Conservation (phyloP, 164 flowering plant genomes). For the Magnolia sinica region DNA sequence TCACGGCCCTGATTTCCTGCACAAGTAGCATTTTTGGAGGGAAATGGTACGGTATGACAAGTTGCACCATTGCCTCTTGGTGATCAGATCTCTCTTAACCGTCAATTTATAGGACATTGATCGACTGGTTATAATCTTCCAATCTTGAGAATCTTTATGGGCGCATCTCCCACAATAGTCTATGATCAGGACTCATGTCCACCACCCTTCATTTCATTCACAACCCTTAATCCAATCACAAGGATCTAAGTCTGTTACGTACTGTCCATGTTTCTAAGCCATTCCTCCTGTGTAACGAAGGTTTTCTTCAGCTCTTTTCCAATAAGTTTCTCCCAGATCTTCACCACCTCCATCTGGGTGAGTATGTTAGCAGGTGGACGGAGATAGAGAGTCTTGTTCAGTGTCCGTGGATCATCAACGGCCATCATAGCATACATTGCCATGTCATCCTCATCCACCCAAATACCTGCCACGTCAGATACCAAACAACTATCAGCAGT, state of each 20-base stretch:
- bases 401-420: slow-evolving; percentile 9
- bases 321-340: slow-evolving; percentile 13
- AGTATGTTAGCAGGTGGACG: slow-evolving; percentile 21
- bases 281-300: background rate
- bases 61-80: too few species aligned
- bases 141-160: background rate
- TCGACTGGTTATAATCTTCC: too few species aligned
- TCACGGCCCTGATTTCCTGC: too few species aligned
- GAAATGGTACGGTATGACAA: too few species aligned
- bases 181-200: background rate
- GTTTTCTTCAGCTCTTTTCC: slow-evolving; percentile 14
- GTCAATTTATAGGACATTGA: too few species aligned
- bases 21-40: too few species aligned
- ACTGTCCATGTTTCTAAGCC: slow-evolving; percentile 4
- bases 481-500: background rate
- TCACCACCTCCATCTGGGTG: slow-evolving; percentile 16
- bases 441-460: slow-evolving; percentile 16
- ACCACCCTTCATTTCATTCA: background rate
- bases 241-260: background rate
- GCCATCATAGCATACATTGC: background rate
- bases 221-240: background rate
- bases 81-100: too few species aligned
- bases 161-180: background rate
- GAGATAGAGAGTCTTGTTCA: slow-evolving; percentile 14
- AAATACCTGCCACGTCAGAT: slow-evolving; percentile 8